Evolutionary conservation across 345 rosid genomes (phyloP).

Genomic region (Orychophragmus violaceus): DNA sequence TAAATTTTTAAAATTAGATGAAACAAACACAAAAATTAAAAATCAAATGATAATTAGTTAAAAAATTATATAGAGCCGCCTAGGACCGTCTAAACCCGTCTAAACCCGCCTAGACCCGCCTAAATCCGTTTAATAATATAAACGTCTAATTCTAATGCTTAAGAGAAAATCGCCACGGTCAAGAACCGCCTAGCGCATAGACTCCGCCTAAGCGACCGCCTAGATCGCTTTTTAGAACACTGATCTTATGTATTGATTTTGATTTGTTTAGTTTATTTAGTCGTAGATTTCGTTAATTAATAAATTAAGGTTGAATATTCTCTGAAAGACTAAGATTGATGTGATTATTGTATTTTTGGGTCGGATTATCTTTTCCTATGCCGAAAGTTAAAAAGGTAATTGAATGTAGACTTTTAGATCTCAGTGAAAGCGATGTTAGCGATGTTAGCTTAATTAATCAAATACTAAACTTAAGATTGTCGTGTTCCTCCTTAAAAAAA

Average conservation of each 20-base stretch:
- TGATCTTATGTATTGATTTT: neutral
- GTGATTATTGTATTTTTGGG: neutral
- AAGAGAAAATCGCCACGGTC: too few relatives aligned
- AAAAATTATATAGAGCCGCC: too few relatives aligned
- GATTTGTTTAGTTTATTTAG: neutral
- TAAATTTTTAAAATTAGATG: too few relatives aligned
- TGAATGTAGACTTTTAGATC: slow-evolving; percentile 23
- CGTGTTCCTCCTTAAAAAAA: neutral
- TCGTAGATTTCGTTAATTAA: neutral
- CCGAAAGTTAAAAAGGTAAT: slow-evolving; percentile 21
- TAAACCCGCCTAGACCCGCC: too few relatives aligned
- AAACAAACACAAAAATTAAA: too few relatives aligned
- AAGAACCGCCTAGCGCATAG: too few relatives aligned
- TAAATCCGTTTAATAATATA: too few relatives aligned
- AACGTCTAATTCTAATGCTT: too few relatives aligned
- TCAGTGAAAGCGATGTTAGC: slow-evolving; percentile 24
- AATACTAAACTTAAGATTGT: slow-evolving; percentile 11
- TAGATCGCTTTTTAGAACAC: too few relatives aligned
- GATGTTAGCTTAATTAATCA: slow-evolving; percentile 22
- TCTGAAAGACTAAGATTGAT: slow-evolving; percentile 1
- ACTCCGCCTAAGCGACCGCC: too few relatives aligned
- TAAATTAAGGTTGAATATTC: slow-evolving; percentile 4
- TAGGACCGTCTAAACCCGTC: too few relatives aligned
- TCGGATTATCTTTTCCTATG: slow-evolving; percentile 10
- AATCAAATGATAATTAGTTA: too few relatives aligned